phyloP scores from a whole-genome alignment of 129 eudicot species.

The sunflower (Helianthus annuus) region HanXRQr2.0-SUNRISE NC_035435.2:152423364-152423863 shows the following conservation, averaged over 20 bases:
- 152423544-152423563: not conserved
- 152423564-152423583: not conserved
- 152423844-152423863: conserved; percentile 29
- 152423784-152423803: conserved; percentile 25
- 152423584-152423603: conserved; percentile 23
- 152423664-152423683: conserved; percentile 35
- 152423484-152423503: not conserved
- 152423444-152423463: too few species aligned
- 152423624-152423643: conserved; percentile 27
- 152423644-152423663: conserved; percentile 29
- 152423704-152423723: conserved; percentile 25
- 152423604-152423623: conserved; percentile 28
- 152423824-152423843: conserved; percentile 27
- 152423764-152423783: conserved; percentile 28
- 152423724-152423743: conserved; percentile 34
- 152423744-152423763: conserved; percentile 21
- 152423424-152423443: not conserved
- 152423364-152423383: not conserved
- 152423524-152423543: not conserved
- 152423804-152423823: conserved; percentile 26
- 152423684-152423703: conserved; percentile 33
- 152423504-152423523: not conserved
- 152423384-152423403: not conserved
- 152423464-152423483: too few species aligned
- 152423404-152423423: not conserved